Evolutionary conservation across 371 early-diverging fungal species (phyloP).

Genomic region (Conidiobolus coronatus): DNA sequence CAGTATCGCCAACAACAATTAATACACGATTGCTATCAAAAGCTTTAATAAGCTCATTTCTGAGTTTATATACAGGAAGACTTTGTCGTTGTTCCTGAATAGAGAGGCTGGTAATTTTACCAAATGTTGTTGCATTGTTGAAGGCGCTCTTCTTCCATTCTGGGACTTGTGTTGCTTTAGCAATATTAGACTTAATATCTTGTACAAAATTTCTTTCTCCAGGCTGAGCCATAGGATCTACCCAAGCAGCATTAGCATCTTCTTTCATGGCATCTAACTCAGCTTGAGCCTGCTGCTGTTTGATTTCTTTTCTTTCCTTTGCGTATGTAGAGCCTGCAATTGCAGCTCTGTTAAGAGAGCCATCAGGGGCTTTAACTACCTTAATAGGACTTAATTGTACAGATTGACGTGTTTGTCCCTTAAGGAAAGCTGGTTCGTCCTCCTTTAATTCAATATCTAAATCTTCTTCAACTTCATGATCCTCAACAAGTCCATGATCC

Average conservation of each 20-base stretch:
- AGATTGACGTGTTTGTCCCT: conserved; percentile 70
- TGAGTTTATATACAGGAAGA: conserved; percentile 68
- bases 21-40: conserved; percentile 73
- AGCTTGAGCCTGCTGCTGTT: conserved; percentile 66
- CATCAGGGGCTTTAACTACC: conserved; percentile 92
- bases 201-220: conserved; percentile 74
- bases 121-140: conserved; percentile 72
- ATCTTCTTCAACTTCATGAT: conserved; percentile 80
- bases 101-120: conserved; percentile 61
- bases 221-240: conserved; percentile 83
- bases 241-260: conserved; percentile 75
- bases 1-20: conserved; percentile 92
- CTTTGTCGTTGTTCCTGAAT: conserved; percentile 85
- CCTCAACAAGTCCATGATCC: conserved; percentile 37
- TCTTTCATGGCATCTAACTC: conserved; percentile 74
- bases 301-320: conserved; percentile 77
- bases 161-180: conserved; percentile 42
- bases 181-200: conserved; percentile 35
- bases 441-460: conserved; percentile 89
- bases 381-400: conserved; percentile 84
- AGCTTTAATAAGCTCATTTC: conserved; percentile 57
- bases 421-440: conserved; percentile 84
- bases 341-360: conserved; percentile 87
- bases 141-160: conserved; percentile 87
- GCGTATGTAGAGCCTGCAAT: conserved; percentile 76